Conservation (phyloP, 2,329 filamentous ascomycete species). For the Neonectria sp. region DNA sequence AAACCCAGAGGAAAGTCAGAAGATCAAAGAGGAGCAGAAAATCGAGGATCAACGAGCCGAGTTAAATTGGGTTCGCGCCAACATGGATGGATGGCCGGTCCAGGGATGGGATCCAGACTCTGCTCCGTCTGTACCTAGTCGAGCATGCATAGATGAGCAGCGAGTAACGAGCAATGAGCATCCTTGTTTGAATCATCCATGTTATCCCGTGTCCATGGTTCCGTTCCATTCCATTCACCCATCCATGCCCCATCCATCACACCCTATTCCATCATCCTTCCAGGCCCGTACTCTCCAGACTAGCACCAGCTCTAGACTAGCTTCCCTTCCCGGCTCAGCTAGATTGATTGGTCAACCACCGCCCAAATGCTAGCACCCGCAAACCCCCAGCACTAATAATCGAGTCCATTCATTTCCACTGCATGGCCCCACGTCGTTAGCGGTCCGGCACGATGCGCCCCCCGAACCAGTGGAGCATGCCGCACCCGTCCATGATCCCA, state of each 20-base stretch:
- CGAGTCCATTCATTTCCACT: slow-evolving; percentile 23
- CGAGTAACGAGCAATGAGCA: too few species aligned
- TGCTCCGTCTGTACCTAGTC: background rate
- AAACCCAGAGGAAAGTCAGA: background rate
- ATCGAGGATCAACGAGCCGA: slow-evolving; percentile 18
- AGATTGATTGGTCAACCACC: background rate
- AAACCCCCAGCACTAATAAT: slow-evolving; percentile 6
- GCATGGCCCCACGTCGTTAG: slow-evolving; percentile 25
- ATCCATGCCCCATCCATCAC: background rate
- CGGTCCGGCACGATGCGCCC: slow-evolving; percentile 32
- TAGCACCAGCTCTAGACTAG: background rate
- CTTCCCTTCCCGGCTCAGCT: background rate
- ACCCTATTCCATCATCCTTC: background rate
- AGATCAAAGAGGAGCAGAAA: background rate
- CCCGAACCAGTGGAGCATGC: slow-evolving; percentile 13
- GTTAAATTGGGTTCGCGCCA: slow-evolving; percentile 28
- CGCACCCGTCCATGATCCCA: too few species aligned
- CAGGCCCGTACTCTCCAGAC: background rate
- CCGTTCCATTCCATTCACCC: background rate
- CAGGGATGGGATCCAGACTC: background rate
- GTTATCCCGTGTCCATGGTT: background rate
- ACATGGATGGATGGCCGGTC: slow-evolving; percentile 3
- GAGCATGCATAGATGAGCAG: too few species aligned
- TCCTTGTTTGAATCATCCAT: background rate
- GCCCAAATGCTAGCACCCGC: background rate